A percentile compares a stretch with the other conserved stretches of the same genome.
phyloP scores from a whole-genome alignment of 2,329 filamentous ascomycete species.

The Fusarium guadeloupense region DNA sequence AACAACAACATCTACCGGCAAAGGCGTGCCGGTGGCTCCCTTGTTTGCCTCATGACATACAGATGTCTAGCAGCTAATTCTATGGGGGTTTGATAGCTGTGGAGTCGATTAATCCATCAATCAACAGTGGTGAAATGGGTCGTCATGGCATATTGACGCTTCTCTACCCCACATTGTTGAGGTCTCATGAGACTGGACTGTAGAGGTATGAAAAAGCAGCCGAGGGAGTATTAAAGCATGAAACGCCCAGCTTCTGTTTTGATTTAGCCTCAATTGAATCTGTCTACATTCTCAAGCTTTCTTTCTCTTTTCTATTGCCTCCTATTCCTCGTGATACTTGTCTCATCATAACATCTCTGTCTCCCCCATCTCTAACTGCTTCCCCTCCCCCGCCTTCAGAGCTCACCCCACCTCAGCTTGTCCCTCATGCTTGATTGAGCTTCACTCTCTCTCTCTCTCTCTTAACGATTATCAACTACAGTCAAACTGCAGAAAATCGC shows the following conservation, averaged over 20 bases:
- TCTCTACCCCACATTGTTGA: constrained; percentile 37
- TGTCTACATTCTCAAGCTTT: not conserved
- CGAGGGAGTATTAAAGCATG: constrained; percentile 34
- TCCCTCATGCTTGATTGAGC: constrained; percentile 20
- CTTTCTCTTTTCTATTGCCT: not conserved
- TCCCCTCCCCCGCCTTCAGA: constrained; percentile 38
- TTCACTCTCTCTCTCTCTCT: constrained; percentile 7
- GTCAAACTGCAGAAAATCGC: not conserved
- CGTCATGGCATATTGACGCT: constrained; percentile 32
- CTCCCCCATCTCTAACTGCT: constrained; percentile 5
- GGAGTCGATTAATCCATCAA: constrained; percentile 39
- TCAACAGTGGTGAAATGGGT: constrained; percentile 16
- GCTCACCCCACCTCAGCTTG: constrained; percentile 32
- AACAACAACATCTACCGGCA: constrained; percentile 15
- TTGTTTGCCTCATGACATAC: constrained; percentile 34
- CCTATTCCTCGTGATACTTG: not conserved
- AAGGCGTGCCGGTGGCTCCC: constrained; percentile 17
- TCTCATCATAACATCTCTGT: constrained; percentile 8
- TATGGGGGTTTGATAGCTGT: constrained; percentile 29
- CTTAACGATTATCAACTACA: not conserved
- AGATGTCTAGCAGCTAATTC: not conserved
- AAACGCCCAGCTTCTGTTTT: constrained; percentile 5
- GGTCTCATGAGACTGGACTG: constrained; percentile 32
- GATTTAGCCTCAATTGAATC: constrained; percentile 27
- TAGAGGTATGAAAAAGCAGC: not conserved